Evolutionary conservation across 306 rosid genomes (phyloP).

Genomic region (Glycine soja): DNA sequence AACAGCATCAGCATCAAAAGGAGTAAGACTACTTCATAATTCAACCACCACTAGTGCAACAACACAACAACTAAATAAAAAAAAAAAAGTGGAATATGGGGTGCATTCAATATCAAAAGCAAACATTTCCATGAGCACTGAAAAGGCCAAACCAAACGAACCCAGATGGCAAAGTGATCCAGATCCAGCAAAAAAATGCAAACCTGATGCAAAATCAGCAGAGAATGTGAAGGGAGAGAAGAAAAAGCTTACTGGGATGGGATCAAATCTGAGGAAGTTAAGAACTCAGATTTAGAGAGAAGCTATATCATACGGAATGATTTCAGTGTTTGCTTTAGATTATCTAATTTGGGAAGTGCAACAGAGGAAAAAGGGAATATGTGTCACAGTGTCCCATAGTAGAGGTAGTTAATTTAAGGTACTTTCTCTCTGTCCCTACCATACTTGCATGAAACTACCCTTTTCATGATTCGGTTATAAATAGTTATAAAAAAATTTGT

Average conservation of each 20-base stretch:
- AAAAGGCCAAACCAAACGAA: conserved; percentile 34
- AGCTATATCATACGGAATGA: conserved; percentile 13
- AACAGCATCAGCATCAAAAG: conserved; percentile 29
- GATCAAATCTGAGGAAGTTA: conserved; percentile 38
- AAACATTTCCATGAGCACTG: conserved; percentile 25
- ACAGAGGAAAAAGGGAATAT: conserved; percentile 3
- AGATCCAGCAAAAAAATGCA: conserved; percentile 35
- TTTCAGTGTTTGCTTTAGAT: conserved; percentile 38
- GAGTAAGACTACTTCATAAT: not conserved
- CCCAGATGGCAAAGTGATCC: conserved; percentile 32
- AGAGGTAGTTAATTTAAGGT: conserved; percentile 47
- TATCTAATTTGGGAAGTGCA: conserved; percentile 50
- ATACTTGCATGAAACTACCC: not conserved
- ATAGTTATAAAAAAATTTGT: too few relatives aligned
- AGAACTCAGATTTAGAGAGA: conserved; percentile 42
- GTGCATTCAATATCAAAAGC: conserved; percentile 22
- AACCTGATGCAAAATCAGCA: conserved; percentile 15
- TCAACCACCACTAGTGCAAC: conserved; percentile 24
- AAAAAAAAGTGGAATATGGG: not conserved
- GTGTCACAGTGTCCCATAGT: conserved; percentile 42
- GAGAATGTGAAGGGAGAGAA: not conserved
- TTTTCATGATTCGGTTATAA: not conserved
- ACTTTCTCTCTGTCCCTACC: not conserved
- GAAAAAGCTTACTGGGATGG: conserved; percentile 42
- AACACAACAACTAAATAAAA: not conserved